These are phyloP conservation scores for Panus rudis DNA, from an alignment of 768 basidiomycete genomes.

Conservation along the genomic window DNA sequence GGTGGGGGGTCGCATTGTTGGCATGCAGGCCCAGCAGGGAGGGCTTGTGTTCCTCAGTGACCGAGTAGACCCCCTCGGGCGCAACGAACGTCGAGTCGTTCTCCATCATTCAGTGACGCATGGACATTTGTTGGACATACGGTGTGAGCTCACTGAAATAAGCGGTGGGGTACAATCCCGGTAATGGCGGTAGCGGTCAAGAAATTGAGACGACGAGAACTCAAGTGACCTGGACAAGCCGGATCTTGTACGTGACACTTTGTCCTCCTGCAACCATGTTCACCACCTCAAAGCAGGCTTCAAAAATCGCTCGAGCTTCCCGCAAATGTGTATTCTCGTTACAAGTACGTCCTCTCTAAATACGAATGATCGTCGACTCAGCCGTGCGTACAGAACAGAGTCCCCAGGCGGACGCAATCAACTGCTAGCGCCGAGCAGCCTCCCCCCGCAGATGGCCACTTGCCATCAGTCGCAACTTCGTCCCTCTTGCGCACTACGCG, in stretches of 20 bases:
- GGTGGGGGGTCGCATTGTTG: conserved; percentile 22
- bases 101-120: conserved; percentile 53
- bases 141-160: no score
- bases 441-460: conserved; percentile 75
- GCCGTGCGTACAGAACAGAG: no score
- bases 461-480: conserved; percentile 67
- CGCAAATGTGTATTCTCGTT: conserved; percentile 9
- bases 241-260: conserved; percentile 20
- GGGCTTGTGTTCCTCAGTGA: conserved; percentile 82
- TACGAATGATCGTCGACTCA: no score
- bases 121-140: no score
- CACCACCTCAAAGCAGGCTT: conserved; percentile 11
- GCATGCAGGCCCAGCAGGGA: conserved; percentile 35
- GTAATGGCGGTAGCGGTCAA: no score
- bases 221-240: conserved; percentile 13
- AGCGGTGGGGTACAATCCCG: no score
- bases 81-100: conserved; percentile 81
- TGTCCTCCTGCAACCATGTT: conserved; percentile 19
- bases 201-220: conserved; percentile 3
- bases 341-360: conserved; percentile 8
- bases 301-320: conserved; percentile 11
- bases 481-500: conserved; percentile 56
- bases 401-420: background rate
- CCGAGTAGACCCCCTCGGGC: conserved; percentile 84
- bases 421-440: conserved; percentile 44